Conservation (phyloP, 2,329 filamentous ascomycete genomes). For the Cercospora sp. region DNA sequence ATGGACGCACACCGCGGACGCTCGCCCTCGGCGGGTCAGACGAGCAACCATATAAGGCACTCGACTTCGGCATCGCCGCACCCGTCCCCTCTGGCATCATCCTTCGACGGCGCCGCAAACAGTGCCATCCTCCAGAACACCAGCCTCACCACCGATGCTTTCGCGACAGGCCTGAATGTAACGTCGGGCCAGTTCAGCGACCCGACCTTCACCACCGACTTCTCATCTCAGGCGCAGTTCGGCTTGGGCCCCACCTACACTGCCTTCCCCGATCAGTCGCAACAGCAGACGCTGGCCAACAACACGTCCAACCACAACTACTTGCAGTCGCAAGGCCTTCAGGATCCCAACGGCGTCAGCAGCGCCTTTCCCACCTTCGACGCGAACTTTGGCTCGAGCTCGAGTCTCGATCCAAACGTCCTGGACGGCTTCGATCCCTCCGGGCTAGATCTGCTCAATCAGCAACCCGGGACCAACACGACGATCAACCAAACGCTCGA, state of each 20-base stretch:
- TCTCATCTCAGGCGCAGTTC: constrained; percentile 45
- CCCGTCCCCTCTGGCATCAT: constrained; percentile 27
- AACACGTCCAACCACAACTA: constrained; percentile 45
- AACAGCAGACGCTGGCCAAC: constrained; percentile 32
- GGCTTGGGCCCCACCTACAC: constrained; percentile 45
- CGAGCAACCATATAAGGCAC: constrained; percentile 34
- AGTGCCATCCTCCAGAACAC: constrained; percentile 20
- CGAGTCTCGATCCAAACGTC: constrained; percentile 63
- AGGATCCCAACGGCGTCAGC: constrained; percentile 39
- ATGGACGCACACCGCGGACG: constrained; percentile 30
- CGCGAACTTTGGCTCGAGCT: constrained; percentile 58
- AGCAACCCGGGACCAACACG: constrained; percentile 43
- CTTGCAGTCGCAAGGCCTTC: constrained; percentile 44
- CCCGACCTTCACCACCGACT: constrained; percentile 46
- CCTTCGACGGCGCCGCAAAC: constrained; percentile 24
- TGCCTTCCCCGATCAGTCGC: constrained; percentile 35
- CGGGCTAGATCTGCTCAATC: constrained; percentile 44
- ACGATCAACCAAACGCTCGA: constrained; percentile 46
- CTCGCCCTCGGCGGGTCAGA: constrained; percentile 33
- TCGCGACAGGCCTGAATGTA: constrained; percentile 30
- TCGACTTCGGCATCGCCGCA: constrained; percentile 36
- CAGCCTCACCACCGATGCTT: constrained; percentile 17
- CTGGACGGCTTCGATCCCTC: constrained; percentile 49
- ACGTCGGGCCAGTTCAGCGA: constrained; percentile 32
- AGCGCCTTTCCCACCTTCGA: constrained; percentile 60